Evolutionary conservation across 306 rosid species (phyloP), one percentile per base, ranked within the genome.

Genomic region (Ziziphus jujuba): DNA sequence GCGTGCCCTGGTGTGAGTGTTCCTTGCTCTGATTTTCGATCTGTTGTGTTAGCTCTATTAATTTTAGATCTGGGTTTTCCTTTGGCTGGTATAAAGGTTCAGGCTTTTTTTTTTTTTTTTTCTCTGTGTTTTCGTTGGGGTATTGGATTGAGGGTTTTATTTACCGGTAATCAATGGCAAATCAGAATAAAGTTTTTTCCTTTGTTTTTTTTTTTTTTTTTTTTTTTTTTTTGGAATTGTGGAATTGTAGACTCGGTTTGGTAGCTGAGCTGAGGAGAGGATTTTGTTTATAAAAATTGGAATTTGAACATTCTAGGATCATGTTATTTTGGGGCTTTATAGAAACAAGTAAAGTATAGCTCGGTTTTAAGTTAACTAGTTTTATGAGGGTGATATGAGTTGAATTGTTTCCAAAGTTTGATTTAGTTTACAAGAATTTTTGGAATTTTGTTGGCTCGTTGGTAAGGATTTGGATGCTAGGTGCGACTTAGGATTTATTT

Each of bases 1-100:
- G 99, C 72, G 99, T 95, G 61, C 99, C 99, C 68, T 95, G 99
- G 84, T 95, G 99, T 95, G 87, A 83, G 99, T 72, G 16, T 79
- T 66, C 63, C 65, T 43, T 22, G 57, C 13, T 61, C 59, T 38
- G 75, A 60, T 84, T 77, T 70, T n/a, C n/a, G 55, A 69, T 51
- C 60, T 60, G 15, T 22, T 1, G 14, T 6, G 43, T 52, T 63
- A 14, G 0, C 31, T 9, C 21, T 63, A 28, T 72, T 35, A 28
- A 17, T 7, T 47, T 35, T 50, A n/a, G 75, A 45, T 77, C 63
- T 67, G 57, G 60, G 55, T 28, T 38, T 33, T 33, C 9, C 5
- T 19, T 50, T 50, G 8, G 20, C 22, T 6, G 55, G 3, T 50
- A 20, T 50, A 50, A 50, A 15, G 15, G 55, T n/a, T 50, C 23